Evolutionary conservation across 169 alveolate species (phyloP), one percentile per base, ranked within the genome.

Genomic region (Plasmodium gallinaceum): DNA sequence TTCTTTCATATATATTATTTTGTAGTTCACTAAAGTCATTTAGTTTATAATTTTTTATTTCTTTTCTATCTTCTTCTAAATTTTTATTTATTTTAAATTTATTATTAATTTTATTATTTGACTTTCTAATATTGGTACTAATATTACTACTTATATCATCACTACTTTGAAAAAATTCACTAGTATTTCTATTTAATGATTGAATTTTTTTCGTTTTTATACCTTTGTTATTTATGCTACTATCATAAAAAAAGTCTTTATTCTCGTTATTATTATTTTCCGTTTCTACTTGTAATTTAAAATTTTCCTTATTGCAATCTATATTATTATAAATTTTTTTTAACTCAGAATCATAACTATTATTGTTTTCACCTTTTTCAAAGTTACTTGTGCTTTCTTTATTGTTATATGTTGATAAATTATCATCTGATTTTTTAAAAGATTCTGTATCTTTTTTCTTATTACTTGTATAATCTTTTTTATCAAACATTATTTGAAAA

Each of bases 341-440:
- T 37, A 60, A 65, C 1, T 66, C 64, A 54, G 12, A 74, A 75
- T n/a, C 74, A 51, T 16, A 12, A 20, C 24, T 51, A 16, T 68
- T 72, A 32, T 39, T 39, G 5, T 72, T 72, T 26, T 61, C 85
- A 5, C 68, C 26, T 51, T 75, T 75, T 0, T 65, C 74, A 20
- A 75, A 75, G 45, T 42, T 75, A 20, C 60, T 45, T 66, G 42
- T 16, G 42, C 61, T 75, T 37, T 62, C 74, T 43, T 51, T 46
- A n/a, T 68, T 72, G n/a, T 54, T 54, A 14, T 75, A 60, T 24
- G 37, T 43, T 6, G 74, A 60, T 12, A 43, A 10, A 43, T 45
- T 75, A 43, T 75, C 88, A 52, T 75, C 73, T 39, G 74, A 42
- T 51, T 75, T 75, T 43, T 75, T 75, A 20, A 61, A 46, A 9